Conservation (phyloP, 208 protist species). For the Acanthamoeba triangularis region DNA sequence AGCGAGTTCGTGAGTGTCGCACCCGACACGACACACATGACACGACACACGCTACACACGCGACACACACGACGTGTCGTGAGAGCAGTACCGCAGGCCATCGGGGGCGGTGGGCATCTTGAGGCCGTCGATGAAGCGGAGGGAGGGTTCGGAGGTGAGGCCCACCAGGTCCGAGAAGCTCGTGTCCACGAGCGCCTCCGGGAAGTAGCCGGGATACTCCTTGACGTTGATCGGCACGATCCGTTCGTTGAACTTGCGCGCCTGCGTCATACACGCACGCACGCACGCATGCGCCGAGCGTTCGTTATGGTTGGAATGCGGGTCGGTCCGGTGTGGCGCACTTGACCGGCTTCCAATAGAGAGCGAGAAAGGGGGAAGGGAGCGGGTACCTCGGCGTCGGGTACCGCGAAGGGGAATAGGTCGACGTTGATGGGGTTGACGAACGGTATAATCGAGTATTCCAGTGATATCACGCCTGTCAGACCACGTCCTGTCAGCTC, state of each 20-base stretch:
- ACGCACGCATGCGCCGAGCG: no score
- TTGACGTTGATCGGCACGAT: background rate
- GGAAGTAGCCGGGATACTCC: constrained; percentile 34
- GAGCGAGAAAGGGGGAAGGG: background rate
- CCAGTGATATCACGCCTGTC: background rate
- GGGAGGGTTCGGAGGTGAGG: background rate
- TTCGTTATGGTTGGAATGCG: background rate
- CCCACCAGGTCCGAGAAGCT: background rate
- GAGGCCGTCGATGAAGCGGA: background rate
- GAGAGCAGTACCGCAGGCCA: background rate
- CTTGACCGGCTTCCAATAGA: background rate
- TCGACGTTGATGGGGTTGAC: constrained; percentile 4
- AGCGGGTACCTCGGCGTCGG: constrained; percentile 2
- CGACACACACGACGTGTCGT: background rate
- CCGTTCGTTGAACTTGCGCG: constrained; percentile 71
- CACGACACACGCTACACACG: background rate
- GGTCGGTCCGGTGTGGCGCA: background rate
- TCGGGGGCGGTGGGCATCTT: constrained; percentile 18
- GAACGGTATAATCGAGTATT: constrained; percentile 68
- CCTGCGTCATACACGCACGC: background rate
- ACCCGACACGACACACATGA: background rate
- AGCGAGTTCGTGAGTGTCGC: background rate
- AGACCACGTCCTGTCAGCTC: background rate
- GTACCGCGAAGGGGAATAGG: background rate
- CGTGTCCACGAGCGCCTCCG: constrained; percentile 45